Evolutionary conservation across 306 rosid species (phyloP), one percentile per base, ranked within the genome.

Genomic region (Hippophae rhamnoides): DNA sequence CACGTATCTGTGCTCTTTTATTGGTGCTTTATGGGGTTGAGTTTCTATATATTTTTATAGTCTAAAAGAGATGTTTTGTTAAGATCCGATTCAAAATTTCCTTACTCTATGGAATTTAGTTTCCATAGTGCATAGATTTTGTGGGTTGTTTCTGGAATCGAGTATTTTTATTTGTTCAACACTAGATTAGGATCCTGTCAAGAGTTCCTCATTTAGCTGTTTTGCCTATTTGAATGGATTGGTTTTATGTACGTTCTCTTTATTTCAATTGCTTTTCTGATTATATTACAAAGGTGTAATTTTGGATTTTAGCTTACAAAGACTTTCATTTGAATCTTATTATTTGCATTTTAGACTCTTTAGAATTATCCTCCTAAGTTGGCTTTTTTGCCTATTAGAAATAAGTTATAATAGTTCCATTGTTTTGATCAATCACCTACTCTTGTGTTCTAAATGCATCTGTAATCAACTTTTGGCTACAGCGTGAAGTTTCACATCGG

Each of bases 401-500:
- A 27, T 31, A 11, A 54, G 43, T 27, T 27, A 27, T 27, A 41
- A 3, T n/a, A 40, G 47, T 27, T 56, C n/a, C 13, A 13, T 56
- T 9, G 18, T 41, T 41, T 56, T 56, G n/a, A 23, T 43, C 9
- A 8, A 8, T 5, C 13, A 7, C 48, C 38, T 11, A 11, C 13
- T 41, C 31, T 9, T 52, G 14, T 64, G 55, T 58, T 60, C 69
- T 63, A 52, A 72, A 45, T 65, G 49, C 53, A 27, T 7, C 47
- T 6, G 13, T 57, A 44, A 43, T 66, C 47, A 53, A 60, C 69
- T 42, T 60, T 10, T 63, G 64, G 58, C 59, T 63, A 57, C 78
- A 76, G 75, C 67, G 66, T 65, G 60, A 61, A 54, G 58, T 60
- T 62, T 78, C 80, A 70, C 43, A 60, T 69, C 67, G 71, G 66